Evolutionary conservation across 306 rosid genomes (phyloP), one percentile per base, ranked within the genome.

Genomic region (Macrotyloma uniflorum): DNA sequence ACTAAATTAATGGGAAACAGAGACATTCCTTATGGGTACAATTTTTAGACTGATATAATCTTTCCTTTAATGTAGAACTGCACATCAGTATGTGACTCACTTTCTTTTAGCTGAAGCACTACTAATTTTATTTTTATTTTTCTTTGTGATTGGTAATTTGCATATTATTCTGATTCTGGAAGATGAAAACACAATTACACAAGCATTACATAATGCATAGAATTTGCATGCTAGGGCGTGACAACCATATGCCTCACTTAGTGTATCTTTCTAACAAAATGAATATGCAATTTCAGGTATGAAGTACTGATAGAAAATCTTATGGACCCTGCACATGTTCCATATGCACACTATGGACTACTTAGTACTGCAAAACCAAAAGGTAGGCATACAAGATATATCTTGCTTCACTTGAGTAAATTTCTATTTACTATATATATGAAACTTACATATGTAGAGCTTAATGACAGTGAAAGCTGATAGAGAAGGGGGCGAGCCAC

Each of bases 401-500:
- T 66, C 22, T 28, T 64, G 72, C 59, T 22, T 67, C 30, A 64
- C 80, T 23, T 46, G 23, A 51, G 28, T 24, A 43, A 71, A 35
- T 76, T 58, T 36, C 43, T 53, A 4, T 40, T 69, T 49, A 64
- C 66, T 78, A 73, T 63, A 51, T 70, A 49, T 57, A 47, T 61
- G 65, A 30, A 58, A 43, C 79, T 85, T 18, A 77, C 68, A 33
- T 75, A 59, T 45, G 13, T 74, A 50, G 40, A 23, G 46, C 53
- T 78, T 51, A 12, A 14, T 67, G 64, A 81, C 93, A 82, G 97
- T 13, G 68, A 93, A 87, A 80, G 86, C 70, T 75, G 98, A 95
- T 80, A 95, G 96, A 89, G 98, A 95, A 89, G 99, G 99, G 16
- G 99, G 99, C 42, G 86, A 85, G 79, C 99, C 98, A 18, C 85